phyloP scores from a whole-genome alignment of 805 yeast genomes.

The Teunomyces aglyptinius region DNA sequence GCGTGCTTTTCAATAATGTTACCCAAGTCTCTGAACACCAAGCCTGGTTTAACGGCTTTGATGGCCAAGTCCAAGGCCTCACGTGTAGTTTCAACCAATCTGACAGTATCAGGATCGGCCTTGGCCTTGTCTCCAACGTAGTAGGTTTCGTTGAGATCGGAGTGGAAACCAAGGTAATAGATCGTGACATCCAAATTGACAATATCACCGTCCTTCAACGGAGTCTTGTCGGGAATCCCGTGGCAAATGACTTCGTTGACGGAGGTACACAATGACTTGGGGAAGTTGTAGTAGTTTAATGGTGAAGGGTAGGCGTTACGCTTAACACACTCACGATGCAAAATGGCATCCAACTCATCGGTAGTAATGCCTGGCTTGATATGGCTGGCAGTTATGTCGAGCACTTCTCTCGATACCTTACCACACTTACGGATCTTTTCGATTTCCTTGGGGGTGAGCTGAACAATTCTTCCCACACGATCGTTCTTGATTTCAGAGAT shows the following conservation, averaged over 20 bases:
- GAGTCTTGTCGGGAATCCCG: constrained; percentile 92
- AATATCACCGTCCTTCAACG: constrained; percentile 89
- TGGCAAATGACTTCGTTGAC: constrained; percentile 95
- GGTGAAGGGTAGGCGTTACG: constrained; percentile 94
- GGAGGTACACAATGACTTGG: constrained; percentile 89
- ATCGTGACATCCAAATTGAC: constrained; percentile 86
- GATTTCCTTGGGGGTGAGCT: constrained; percentile 65
- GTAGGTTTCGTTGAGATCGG: constrained; percentile 94
- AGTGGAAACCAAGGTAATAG: constrained; percentile 84
- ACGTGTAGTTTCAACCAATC: constrained; percentile 84
- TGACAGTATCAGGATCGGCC: constrained; percentile 75
- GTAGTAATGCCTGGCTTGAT: constrained; percentile 88
- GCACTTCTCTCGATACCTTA: constrained; percentile 76
- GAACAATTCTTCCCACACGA: constrained; percentile 62
- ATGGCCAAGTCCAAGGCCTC: constrained; percentile 86
- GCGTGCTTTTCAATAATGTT: constrained; percentile 88
- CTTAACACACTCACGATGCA: constrained; percentile 84
- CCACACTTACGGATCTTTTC: constrained; percentile 75
- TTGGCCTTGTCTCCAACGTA: constrained; percentile 90
- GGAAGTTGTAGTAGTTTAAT: constrained; percentile 88
- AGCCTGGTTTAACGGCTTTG: constrained; percentile 84
- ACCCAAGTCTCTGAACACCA: constrained; percentile 83
- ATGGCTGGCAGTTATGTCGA: constrained; percentile 83
- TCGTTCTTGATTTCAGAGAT: constrained; percentile 71
- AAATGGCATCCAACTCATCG: constrained; percentile 82